Evolutionary conservation across 306 rosid genomes (phyloP).

Genomic region (Senna tora): DNA sequence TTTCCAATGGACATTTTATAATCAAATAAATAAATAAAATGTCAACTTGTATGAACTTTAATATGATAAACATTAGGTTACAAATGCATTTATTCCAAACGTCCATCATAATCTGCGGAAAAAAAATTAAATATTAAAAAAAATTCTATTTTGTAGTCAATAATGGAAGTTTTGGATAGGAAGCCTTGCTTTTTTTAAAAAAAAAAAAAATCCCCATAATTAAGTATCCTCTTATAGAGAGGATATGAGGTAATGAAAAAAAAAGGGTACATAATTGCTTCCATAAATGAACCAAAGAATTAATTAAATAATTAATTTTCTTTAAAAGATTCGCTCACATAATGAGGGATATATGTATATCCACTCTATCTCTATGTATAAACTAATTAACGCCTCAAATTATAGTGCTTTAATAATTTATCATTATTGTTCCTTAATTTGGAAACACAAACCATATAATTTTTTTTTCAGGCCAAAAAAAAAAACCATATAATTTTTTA

Average conservation of each 20-base stretch:
- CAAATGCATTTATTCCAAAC: constrained; percentile 19
- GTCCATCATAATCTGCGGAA: constrained; percentile 31
- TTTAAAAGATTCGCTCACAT: not conserved
- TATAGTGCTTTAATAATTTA: not conserved
- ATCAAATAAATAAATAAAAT: not conserved
- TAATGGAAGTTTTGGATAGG: not conserved
- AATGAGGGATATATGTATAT: not conserved
- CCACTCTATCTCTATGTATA: not conserved
- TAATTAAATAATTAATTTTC: not conserved
- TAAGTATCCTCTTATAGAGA: too few relatives aligned
- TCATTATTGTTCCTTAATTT: not conserved
- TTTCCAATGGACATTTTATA: constrained; percentile 20
- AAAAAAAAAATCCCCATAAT: too few relatives aligned
- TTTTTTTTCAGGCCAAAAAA: too few relatives aligned
- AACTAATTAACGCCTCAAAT: not conserved
- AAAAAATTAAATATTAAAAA: constrained; percentile 20
- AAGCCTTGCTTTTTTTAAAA: too few relatives aligned
- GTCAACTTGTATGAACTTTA: constrained; percentile 16
- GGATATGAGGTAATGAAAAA: too few relatives aligned
- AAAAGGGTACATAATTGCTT: not conserved
- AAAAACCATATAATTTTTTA: too few relatives aligned
- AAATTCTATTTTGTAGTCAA: constrained; percentile 1
- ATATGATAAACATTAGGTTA: not conserved
- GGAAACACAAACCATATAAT: not conserved
- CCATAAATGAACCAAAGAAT: not conserved